Conservation (phyloP, 345 rosid species). For the Eucalyptus marginata region DNA sequence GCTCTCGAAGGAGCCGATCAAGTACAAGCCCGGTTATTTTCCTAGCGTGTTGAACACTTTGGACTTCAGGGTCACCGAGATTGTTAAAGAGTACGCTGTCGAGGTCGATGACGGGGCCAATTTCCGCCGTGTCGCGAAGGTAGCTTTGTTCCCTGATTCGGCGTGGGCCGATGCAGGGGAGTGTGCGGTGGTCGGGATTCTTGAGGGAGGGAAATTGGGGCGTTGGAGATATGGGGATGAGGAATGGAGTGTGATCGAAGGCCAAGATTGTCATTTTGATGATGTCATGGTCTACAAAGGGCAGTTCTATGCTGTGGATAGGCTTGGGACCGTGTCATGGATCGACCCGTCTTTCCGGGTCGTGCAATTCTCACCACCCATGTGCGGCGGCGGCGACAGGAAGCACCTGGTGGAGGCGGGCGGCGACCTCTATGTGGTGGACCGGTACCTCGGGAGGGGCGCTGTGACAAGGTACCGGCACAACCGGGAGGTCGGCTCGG, state of each 20-base stretch:
- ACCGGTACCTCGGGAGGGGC: background rate
- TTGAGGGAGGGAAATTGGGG: background rate
- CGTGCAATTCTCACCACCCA: background rate
- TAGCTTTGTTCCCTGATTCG: background rate
- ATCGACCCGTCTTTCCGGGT: background rate
- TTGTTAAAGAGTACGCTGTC: background rate
- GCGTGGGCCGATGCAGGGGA: background rate
- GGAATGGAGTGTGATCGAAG: background rate
- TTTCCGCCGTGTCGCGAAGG: background rate
- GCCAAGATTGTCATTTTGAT: background rate
- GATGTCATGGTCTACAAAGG: background rate
- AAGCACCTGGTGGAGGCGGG: constrained; percentile 3
- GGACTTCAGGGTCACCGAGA: constrained; percentile 2
- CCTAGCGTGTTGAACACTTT: background rate
- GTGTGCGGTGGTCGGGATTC: background rate
- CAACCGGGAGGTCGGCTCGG: background rate
- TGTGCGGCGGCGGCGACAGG: background rate
- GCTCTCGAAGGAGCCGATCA: background rate
- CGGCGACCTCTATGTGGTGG: constrained; percentile 2
- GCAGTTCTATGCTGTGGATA: constrained; percentile 4
- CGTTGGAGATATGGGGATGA: background rate
- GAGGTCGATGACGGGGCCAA: background rate
- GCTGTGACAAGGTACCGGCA: background rate
- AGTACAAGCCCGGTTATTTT: background rate
- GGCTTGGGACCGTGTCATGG: background rate